Percentiles rank a stretch among this genome's conserved stretches.
phyloP scores from a whole-genome alignment of 2,329 filamentous ascomycete genomes.

The Phialocephala subalpina region DNA sequence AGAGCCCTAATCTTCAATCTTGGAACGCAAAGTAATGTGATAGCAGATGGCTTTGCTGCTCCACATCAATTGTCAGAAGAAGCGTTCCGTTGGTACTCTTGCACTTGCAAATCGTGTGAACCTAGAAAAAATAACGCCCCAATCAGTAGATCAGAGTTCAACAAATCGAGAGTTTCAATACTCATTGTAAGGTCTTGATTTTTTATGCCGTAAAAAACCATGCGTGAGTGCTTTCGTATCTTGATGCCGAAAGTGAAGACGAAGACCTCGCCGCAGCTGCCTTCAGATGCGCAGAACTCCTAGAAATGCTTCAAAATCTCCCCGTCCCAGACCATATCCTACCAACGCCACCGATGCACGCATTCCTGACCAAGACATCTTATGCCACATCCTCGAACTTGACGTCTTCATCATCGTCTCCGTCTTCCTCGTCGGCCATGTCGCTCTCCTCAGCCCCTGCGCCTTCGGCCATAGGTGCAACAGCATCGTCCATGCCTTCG shows the following conservation, averaged over 20 bases:
- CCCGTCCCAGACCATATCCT: constrained; percentile 6
- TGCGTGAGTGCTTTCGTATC: background rate
- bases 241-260: background rate
- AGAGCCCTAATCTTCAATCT: constrained; percentile 64
- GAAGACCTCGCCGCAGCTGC: background rate
- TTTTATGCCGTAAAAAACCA: background rate
- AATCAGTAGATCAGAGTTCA: background rate
- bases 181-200: background rate
- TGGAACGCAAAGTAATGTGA: constrained; percentile 63
- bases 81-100: constrained; percentile 48
- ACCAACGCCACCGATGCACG: constrained; percentile 4
- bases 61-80: constrained; percentile 59
- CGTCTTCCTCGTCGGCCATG: constrained; percentile 67
- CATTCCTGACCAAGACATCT: background rate
- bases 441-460: constrained; percentile 59
- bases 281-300: background rate
- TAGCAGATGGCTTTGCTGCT: constrained; percentile 62
- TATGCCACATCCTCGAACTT: constrained; percentile 80
- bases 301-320: constrained; percentile 9
- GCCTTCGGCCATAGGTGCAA: constrained; percentile 54
- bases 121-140: background rate
- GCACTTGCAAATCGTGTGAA: background rate
- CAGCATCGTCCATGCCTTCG: constrained; percentile 58
- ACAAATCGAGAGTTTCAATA: background rate
- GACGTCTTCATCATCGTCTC: constrained; percentile 71